phyloP scores from a whole-genome alignment of 257 asterid species.

The Rubia yunnanensis region DNA sequence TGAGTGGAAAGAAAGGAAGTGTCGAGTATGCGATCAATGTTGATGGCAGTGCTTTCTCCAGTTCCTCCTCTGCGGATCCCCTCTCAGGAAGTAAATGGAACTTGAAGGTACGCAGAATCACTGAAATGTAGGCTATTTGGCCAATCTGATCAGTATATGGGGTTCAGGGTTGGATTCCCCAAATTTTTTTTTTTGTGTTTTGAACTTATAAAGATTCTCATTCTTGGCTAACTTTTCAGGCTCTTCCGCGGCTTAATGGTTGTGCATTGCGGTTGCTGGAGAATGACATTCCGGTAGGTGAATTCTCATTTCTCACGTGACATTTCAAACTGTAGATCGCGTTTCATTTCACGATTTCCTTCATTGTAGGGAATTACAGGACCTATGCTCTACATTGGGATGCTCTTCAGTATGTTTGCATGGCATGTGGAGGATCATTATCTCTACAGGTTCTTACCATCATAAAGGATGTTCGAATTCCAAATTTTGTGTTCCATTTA shows the following conservation, averaged over 20 bases:
- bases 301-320: not conserved
- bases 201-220: not conserved
- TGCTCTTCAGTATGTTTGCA: conserved; percentile 46
- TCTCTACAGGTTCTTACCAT: conserved; percentile 23
- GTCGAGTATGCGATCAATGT: conserved; percentile 36
- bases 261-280: conserved; percentile 27
- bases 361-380: conserved; percentile 35
- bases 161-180: too few relatives aligned
- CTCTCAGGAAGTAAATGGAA: conserved; percentile 39
- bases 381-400: conserved; percentile 40
- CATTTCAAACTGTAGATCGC: too few relatives aligned
- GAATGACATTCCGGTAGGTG: conserved; percentile 29
- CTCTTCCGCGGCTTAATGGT: conserved; percentile 20
- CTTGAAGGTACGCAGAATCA: conserved; percentile 21
- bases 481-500: too few relatives aligned
- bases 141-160: too few relatives aligned
- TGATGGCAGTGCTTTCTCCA: conserved; percentile 43
- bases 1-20: conserved; percentile 16
- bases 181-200: not conserved
- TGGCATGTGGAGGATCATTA: conserved; percentile 52
- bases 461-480: too few relatives aligned
- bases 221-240: conserved; percentile 7
- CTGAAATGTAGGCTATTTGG: too few relatives aligned
- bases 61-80: conserved; percentile 23
- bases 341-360: not conserved